Base-by-base conservation (phyloP, 257 asterid species). In the Lithospermum erythrorhizon region DNA sequence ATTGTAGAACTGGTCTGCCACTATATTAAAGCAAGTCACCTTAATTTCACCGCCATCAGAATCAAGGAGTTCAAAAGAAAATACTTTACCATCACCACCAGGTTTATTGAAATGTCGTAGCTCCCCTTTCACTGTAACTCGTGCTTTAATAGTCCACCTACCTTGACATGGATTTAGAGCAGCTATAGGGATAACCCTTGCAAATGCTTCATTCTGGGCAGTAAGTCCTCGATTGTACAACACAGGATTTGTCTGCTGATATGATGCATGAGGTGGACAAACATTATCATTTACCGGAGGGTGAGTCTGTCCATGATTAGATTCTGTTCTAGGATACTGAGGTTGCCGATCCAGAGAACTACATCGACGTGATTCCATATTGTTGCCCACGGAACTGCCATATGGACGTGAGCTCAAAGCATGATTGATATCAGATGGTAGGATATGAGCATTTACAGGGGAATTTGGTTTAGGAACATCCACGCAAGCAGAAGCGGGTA, bases 131-230 rank as follows among this genome's bases (percentile, higher is more conserved):
- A 30, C 58, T 55, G 58, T 55, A 2, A 55, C 58, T 55, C 58
- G 21, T 11, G 22, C 58, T 55, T 19, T 55, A 11, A 90, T 90
- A 47, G 94, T 80, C 97, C 97, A 90, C 70, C 87, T 78, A 61
- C 86, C 87, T 61, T 80, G 89, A 75, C 83, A 87, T 30, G 96
- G 96, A 78, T 81, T 83, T 72, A 90, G 63, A 16, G 85, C 86
- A 70, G 85, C 89, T 76, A 90, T 87, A 19, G 96, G 97, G 20
- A 80, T 69, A 53, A 90, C 77, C 75, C 83, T 80, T n/a, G 85
- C 76, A 58, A 90, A 78, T 45, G 96, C 89, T 71, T 85, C 96
- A 68, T 83, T 87, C 72, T 70, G 84, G 24, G 90, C 82, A 53
- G 79, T 65, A 62, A 95, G 96, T 41, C 94, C 98, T 74, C 93